phyloP scores from a whole-genome alignment of 2,329 filamentous ascomycete genomes.

The Simplicillium sp. region DNA sequence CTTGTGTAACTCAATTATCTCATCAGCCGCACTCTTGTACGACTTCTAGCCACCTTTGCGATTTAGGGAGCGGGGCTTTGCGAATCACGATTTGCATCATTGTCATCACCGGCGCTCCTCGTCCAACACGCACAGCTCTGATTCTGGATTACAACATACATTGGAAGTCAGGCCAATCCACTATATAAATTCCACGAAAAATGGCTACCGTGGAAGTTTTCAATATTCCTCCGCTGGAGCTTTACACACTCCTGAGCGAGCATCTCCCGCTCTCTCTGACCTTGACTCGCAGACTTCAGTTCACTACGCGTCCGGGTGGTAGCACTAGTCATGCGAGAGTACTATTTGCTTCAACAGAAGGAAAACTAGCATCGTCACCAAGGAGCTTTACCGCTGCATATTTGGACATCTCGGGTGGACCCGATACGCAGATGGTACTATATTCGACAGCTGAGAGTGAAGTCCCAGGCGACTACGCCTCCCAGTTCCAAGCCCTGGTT shows the following conservation, averaged over 20 bases:
- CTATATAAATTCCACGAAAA: too few species aligned
- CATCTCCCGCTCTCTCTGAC: constrained; percentile 50
- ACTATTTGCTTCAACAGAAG: constrained; percentile 22
- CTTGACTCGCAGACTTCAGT: constrained; percentile 54
- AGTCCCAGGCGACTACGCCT: constrained; percentile 15
- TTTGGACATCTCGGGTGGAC: constrained; percentile 48
- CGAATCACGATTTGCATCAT: too few species aligned
- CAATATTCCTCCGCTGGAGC: constrained; percentile 1
- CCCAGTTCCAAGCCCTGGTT: constrained; percentile 22
- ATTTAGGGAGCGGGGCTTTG: too few species aligned
- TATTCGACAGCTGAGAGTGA: constrained; percentile 42
- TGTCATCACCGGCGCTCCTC: too few species aligned
- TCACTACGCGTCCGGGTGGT: constrained; percentile 31
- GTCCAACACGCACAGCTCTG: too few species aligned
- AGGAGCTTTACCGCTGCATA: constrained; percentile 45
- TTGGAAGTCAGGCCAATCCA: too few species aligned
- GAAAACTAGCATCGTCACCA: constrained; percentile 1
- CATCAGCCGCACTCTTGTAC: too few species aligned
- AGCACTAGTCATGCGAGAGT: constrained; percentile 33
- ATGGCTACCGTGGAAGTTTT: too few species aligned
- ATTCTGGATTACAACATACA: too few species aligned
- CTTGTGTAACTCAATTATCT: too few species aligned
- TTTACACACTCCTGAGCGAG: constrained; percentile 37
- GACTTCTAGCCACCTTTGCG: too few species aligned
- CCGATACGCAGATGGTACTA: constrained; percentile 57